Percentiles rank a stretch among this genome's conserved stretches.
Evolutionary conservation across 768 basidiomycete species (phyloP).

Genomic region (Suillus hirtellus): DNA sequence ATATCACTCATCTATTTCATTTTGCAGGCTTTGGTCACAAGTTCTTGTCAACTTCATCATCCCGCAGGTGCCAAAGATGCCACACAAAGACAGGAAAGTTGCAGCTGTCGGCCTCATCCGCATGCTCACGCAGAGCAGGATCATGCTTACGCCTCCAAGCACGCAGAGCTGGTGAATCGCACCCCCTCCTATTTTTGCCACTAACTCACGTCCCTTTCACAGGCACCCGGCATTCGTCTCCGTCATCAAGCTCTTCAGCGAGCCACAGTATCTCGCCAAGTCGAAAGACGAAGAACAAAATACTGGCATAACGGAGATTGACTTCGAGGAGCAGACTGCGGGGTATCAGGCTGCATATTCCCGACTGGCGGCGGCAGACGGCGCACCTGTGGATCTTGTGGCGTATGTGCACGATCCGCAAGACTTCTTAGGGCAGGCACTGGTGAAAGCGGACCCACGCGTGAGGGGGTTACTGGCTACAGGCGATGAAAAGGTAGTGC

Average conservation of each 20-base stretch:
- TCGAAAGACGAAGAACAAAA: slow-evolving; percentile 45
- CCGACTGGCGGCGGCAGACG: slow-evolving; percentile 80
- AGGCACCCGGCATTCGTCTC: slow-evolving; percentile 75
- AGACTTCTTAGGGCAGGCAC: slow-evolving; percentile 50
- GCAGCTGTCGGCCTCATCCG: slow-evolving; percentile 78
- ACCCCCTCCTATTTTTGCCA: no score
- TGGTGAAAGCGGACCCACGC: slow-evolving; percentile 22
- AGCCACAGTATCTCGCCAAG: slow-evolving; percentile 65
- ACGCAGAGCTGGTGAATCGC: slow-evolving; percentile 62
- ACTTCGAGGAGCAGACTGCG: slow-evolving; percentile 86
- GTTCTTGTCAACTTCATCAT: slow-evolving; percentile 75
- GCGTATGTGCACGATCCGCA: slow-evolving; percentile 58
- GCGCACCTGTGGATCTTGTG: slow-evolving; percentile 56
- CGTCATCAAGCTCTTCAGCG: slow-evolving; percentile 73
- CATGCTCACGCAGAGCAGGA: slow-evolving; percentile 70
- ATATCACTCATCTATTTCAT: not conserved
- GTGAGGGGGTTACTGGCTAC: slow-evolving; percentile 24
- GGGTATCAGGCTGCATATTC: slow-evolving; percentile 97
- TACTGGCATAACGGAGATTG: slow-evolving; percentile 70
- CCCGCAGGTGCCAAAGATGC: slow-evolving; percentile 79
- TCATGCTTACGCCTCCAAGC: slow-evolving; percentile 67
- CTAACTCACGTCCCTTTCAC: slow-evolving; percentile 2
- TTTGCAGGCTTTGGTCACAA: slow-evolving; percentile 71
- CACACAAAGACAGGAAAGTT: slow-evolving; percentile 82
- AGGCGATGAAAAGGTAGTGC: slow-evolving; percentile 20